phyloP scores from a whole-genome alignment of 441 rosid species.

The Raphanus hybrid region DNA sequence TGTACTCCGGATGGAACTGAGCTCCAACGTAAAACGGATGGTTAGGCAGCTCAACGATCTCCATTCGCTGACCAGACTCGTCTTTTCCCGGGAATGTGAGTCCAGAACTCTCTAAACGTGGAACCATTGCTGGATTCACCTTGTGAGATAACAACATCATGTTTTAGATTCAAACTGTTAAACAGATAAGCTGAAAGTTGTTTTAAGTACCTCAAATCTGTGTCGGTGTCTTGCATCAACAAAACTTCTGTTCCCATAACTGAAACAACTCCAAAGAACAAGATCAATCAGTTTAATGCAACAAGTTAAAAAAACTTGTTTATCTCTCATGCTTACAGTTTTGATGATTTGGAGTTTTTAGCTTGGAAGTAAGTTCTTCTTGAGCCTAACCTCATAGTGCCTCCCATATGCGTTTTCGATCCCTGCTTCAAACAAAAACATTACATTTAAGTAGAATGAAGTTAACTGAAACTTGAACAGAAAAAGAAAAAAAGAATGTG shows the following conservation, averaged over 20 bases:
- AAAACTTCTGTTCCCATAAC: constrained; percentile 58
- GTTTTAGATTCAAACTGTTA: not conserved
- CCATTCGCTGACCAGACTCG: constrained; percentile 70
- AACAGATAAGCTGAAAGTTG: not conserved
- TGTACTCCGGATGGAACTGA: constrained; percentile 97
- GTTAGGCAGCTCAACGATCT: constrained; percentile 76
- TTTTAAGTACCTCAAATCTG: constrained; percentile 60
- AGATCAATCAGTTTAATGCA: not conserved
- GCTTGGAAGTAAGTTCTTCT: constrained; percentile 63
- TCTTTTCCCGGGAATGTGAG: constrained; percentile 71
- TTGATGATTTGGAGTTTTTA: constrained; percentile 60
- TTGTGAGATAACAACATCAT: constrained; percentile 33
- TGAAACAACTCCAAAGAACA: constrained; percentile 26
- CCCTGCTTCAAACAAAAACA: constrained; percentile 47
- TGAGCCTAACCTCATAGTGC: constrained; percentile 81
- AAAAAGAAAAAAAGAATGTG: not conserved
- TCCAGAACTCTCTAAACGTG: constrained; percentile 59
- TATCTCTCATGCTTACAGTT: constrained; percentile 48
- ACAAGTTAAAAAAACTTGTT: not conserved
- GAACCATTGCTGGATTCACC: constrained; percentile 73
- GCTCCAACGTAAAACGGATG: constrained; percentile 92
- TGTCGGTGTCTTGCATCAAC: constrained; percentile 75
- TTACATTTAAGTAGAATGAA: not conserved
- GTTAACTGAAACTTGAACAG: not conserved
- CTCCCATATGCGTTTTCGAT: constrained; percentile 78